Evolutionary conservation across 2,329 filamentous ascomycete species (phyloP).

Genomic region (Ophiosphaerella herpotricha): DNA sequence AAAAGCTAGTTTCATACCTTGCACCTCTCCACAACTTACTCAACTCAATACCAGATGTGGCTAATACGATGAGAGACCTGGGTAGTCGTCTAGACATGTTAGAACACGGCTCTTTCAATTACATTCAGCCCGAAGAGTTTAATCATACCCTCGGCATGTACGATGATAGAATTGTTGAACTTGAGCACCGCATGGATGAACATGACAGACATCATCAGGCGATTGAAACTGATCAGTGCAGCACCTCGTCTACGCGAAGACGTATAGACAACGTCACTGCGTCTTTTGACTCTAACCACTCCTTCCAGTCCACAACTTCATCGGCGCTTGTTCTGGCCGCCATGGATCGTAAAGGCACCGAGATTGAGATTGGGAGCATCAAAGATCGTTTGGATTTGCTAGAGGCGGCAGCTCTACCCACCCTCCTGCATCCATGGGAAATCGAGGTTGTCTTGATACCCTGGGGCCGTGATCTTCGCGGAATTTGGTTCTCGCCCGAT

Average conservation of each 20-base stretch:
- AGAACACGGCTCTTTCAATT: constrained; percentile 72
- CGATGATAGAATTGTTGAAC: constrained; percentile 70
- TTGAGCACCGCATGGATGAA: constrained; percentile 61
- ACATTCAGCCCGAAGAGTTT: constrained; percentile 69
- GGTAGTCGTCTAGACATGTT: constrained; percentile 69
- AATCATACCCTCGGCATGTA: constrained; percentile 68
- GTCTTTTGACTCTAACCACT: constrained; percentile 50
- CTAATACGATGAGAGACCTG: constrained; percentile 62
- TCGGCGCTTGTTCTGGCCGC: constrained; percentile 42
- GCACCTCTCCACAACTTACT: constrained; percentile 43
- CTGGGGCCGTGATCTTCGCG: constrained; percentile 62
- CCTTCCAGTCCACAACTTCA: constrained; percentile 44
- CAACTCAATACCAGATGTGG: constrained; percentile 45
- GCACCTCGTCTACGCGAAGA: constrained; percentile 29
- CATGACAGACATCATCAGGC: constrained; percentile 43
- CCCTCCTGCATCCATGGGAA: constrained; percentile 68
- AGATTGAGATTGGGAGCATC: constrained; percentile 52
- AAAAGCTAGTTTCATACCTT: constrained; percentile 44
- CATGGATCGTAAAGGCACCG: constrained; percentile 46
- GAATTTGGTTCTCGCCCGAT: constrained; percentile 57
- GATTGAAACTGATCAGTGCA: constrained; percentile 37
- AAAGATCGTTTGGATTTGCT: constrained; percentile 58
- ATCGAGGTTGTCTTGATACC: constrained; percentile 78
- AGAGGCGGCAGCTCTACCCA: constrained; percentile 64
- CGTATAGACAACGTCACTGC: constrained; percentile 38